These are phyloP conservation scores for Rubia peregrina DNA, from an alignment of 305 asterid genomes.

Conservation along the genomic window DNA sequence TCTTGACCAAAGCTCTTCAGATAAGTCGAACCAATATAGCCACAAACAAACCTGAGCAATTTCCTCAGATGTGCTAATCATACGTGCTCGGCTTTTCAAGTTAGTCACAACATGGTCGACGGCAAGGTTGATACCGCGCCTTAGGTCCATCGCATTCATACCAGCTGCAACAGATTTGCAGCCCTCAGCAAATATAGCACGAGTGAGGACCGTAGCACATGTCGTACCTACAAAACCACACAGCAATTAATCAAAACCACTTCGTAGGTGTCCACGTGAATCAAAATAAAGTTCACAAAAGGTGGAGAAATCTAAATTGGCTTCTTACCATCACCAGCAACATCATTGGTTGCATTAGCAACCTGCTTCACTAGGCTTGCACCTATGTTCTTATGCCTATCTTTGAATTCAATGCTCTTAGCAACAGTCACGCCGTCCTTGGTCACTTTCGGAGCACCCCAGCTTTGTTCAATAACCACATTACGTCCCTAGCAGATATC, in stretches of 20 bases:
- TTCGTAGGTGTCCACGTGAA: no score
- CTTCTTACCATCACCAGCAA: slow-evolving; percentile 61
- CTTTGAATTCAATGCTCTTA: slow-evolving; percentile 51
- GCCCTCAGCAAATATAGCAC: slow-evolving; percentile 62
- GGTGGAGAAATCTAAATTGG: slow-evolving; percentile 1
- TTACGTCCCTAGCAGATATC: slow-evolving; percentile 40
- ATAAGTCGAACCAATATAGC: background rate
- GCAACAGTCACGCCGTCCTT: slow-evolving; percentile 72
- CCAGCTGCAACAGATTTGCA: slow-evolving; percentile 85
- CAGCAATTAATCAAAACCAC: background rate
- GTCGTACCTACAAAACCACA: slow-evolving; percentile 42
- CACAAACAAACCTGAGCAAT: slow-evolving; percentile 50
- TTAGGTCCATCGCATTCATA: slow-evolving; percentile 70
- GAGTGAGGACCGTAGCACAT: slow-evolving; percentile 63
- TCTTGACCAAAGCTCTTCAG: background rate
- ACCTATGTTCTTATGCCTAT: slow-evolving; percentile 50
- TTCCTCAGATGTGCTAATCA: slow-evolving; percentile 71
- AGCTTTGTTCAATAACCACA: slow-evolving; percentile 64
- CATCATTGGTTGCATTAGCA: slow-evolving; percentile 68
- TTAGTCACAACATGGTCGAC: slow-evolving; percentile 59
- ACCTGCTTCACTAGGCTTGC: slow-evolving; percentile 72
- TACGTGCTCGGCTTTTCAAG: slow-evolving; percentile 61
- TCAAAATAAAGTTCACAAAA: background rate
- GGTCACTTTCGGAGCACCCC: slow-evolving; percentile 68
- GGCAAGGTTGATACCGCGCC: slow-evolving; percentile 64